Percentiles rank a stretch among this genome's conserved stretches.
These are phyloP conservation scores for Sarocladium kiliense DNA, from an alignment of 2,329 filamentous ascomycete genomes.

Conservation along the genomic window DNA sequence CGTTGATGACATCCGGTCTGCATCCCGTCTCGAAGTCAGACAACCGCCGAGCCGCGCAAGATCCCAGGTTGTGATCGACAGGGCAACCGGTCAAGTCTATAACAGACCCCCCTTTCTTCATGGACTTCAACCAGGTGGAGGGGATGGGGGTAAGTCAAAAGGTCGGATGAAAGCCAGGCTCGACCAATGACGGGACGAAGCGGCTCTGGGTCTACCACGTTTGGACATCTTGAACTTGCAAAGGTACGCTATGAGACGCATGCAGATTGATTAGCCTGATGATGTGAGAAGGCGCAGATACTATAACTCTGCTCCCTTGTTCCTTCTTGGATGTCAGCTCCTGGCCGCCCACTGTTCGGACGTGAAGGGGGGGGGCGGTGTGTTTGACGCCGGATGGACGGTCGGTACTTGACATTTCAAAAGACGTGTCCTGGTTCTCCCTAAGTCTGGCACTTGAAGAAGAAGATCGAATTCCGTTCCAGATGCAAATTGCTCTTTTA, in stretches of 20 bases:
- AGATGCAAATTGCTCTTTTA: too few species aligned
- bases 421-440: not conserved
- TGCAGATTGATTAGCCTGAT: slow-evolving; percentile 7
- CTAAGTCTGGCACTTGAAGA: too few species aligned
- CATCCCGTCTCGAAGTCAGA: not conserved
- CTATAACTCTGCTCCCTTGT: not conserved
- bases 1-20: not conserved
- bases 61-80: not conserved
- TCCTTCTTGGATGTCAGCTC: not conserved
- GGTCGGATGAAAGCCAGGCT: not conserved
- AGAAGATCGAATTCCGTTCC: too few species aligned
- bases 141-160: not conserved
- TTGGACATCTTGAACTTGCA: not conserved
- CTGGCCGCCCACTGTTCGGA: not conserved
- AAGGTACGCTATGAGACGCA: slow-evolving; percentile 2
- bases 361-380: not conserved
- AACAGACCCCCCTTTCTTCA: not conserved
- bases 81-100: not conserved
- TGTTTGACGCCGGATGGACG: not conserved
- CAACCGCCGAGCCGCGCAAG: not conserved
- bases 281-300: not conserved
- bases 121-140: not conserved
- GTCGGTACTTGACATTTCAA: not conserved
- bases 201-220: not conserved
- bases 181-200: not conserved